These are phyloP conservation scores for Rhododendron simsii DNA, from an alignment of 148 eudicot genomes.

Conservation along the genomic window DNA sequence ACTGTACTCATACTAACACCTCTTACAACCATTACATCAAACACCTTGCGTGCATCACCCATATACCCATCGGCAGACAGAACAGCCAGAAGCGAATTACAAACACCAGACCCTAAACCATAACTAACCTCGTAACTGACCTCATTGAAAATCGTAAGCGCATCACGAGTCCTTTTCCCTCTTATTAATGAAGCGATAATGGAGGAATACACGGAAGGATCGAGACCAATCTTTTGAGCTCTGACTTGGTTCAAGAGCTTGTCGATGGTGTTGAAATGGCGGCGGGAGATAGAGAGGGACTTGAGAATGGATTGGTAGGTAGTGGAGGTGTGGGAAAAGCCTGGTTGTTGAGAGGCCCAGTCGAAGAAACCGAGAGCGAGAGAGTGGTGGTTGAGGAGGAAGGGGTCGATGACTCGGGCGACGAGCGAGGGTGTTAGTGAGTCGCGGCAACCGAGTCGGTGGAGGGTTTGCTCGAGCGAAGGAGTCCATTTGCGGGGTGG, in stretches of 20 bases:
- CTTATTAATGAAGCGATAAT: constrained; percentile 33
- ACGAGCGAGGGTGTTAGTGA: constrained; percentile 60
- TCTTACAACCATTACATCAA: constrained; percentile 65
- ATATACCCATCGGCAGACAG: constrained; percentile 48
- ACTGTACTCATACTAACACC: constrained; percentile 57
- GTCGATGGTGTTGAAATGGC: constrained; percentile 47
- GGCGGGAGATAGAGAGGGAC: constrained; percentile 59
- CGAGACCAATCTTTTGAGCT: constrained; percentile 27
- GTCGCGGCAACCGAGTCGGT: constrained; percentile 53
- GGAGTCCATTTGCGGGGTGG: constrained; percentile 49
- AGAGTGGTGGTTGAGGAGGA: constrained; percentile 66
- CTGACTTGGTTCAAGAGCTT: constrained; percentile 48
- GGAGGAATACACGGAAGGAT: constrained; percentile 35
- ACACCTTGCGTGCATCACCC: constrained; percentile 48
- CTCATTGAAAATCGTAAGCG: constrained; percentile 35
- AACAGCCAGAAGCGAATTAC: constrained; percentile 64
- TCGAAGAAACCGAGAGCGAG: constrained; percentile 86
- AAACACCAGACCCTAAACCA: constrained; percentile 40
- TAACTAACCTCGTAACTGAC: constrained; percentile 11
- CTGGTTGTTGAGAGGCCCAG: constrained; percentile 88
- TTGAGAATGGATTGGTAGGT: constrained; percentile 56
- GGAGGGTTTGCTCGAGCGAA: constrained; percentile 61
- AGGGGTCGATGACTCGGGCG: constrained; percentile 78
- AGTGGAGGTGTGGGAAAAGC: constrained; percentile 50
- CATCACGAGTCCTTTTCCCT: constrained; percentile 38